Conservation (phyloP, 495 filamentous ascomycete species). For the Xylaria scruposa region DNA sequence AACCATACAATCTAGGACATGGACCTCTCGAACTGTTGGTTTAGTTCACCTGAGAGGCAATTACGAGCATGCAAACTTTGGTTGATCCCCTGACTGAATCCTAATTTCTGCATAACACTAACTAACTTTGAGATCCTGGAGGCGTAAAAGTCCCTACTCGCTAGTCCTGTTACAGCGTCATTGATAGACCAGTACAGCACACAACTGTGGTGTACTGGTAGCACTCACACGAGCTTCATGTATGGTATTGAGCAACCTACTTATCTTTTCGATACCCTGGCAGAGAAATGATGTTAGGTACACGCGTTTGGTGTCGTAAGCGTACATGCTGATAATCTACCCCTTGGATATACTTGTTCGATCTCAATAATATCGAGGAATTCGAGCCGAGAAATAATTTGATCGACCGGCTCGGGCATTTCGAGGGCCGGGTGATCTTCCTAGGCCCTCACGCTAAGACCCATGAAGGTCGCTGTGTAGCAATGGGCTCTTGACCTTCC, state of each 20-base stretch:
- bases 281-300: neutral
- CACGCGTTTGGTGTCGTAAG: slow-evolving; percentile 16
- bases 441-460: neutral
- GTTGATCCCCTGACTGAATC: too few relatives aligned
- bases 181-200: neutral
- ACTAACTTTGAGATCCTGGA: too few relatives aligned
- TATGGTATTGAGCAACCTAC: neutral
- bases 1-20: too few relatives aligned
- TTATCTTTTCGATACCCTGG: neutral
- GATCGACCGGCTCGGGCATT: neutral
- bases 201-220: neutral
- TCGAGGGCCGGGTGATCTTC: neutral
- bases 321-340: neutral
- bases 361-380: neutral
- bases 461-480: neutral
- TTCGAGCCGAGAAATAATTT: neutral
- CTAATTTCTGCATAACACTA: too few relatives aligned
- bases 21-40: too few relatives aligned
- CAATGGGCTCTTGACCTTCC: neutral
- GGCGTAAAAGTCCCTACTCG: neutral
- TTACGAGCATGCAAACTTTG: too few relatives aligned
- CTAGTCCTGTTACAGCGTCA: neutral
- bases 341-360: neutral
- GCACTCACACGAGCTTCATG: neutral
- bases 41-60: too few relatives aligned